phyloP scores from a whole-genome alignment of 495 filamentous ascomycete species.

The Cenococcum geophilum region DNA sequence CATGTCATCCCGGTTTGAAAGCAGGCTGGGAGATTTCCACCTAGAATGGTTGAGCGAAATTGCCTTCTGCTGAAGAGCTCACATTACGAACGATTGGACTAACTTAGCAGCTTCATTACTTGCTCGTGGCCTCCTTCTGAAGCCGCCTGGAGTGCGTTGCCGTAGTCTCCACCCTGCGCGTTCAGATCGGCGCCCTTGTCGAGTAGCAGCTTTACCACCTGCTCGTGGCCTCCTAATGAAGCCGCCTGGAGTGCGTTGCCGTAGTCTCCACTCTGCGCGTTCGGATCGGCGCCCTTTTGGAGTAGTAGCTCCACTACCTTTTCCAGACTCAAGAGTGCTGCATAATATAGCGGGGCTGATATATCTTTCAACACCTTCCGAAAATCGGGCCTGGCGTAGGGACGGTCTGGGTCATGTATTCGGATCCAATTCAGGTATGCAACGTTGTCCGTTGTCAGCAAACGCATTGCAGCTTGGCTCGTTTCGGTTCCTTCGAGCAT shows the following conservation, averaged over 20 bases:
- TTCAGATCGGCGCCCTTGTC: background rate
- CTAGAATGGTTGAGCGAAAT: too few relatives aligned
- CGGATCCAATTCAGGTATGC: constrained; percentile 22
- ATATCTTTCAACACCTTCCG: background rate
- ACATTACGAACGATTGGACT: too few relatives aligned
- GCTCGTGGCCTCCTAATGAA: background rate
- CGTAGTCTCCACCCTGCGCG: constrained; percentile 3
- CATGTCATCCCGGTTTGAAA: too few relatives aligned
- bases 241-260: constrained; percentile 3
- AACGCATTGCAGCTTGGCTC: constrained; percentile 6
- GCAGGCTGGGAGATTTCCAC: too few relatives aligned
- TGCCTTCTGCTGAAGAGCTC: too few relatives aligned
- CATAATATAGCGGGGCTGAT: background rate
- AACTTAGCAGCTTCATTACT: too few relatives aligned
- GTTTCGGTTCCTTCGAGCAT: too few relatives aligned
- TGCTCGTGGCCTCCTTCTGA: too few relatives aligned
- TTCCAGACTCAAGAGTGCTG: background rate
- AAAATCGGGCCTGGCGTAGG: too few relatives aligned
- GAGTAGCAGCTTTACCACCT: constrained; percentile 1
- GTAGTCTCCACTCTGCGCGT: constrained; percentile 6
- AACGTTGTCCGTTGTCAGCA: constrained; percentile 4
- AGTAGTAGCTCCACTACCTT: constrained; percentile 5
- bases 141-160: constrained; percentile 10
- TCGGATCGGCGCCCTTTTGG: background rate
- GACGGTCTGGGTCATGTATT: too few relatives aligned